phyloP scores from a whole-genome alignment of 2,329 filamentous ascomycete genomes.

The Trichoderma afroharzianum region DNA sequence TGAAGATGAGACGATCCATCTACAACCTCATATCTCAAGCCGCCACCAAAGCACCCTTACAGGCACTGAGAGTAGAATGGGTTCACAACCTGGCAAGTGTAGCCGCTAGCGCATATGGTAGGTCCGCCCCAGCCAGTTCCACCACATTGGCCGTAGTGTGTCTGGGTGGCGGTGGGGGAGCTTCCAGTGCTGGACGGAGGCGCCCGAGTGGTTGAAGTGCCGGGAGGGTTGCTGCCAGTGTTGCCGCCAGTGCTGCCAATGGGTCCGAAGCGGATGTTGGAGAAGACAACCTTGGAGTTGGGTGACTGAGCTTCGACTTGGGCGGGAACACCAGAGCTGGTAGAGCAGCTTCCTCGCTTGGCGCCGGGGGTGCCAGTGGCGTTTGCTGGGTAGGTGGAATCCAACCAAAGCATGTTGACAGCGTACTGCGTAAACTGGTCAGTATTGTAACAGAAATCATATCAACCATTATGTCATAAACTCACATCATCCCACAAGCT shows the following conservation, averaged over 20 bases:
- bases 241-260: constrained; percentile 47
- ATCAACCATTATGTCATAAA: background rate
- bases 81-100: constrained; percentile 37
- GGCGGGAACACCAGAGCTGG: constrained; percentile 48
- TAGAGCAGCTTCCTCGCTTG: constrained; percentile 52
- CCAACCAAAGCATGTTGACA: constrained; percentile 71
- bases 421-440: constrained; percentile 40
- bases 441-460: background rate
- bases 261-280: constrained; percentile 56
- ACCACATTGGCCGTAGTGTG: constrained; percentile 38
- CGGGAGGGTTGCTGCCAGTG: constrained; percentile 19
- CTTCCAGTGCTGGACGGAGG: background rate
- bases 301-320: constrained; percentile 46
- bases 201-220: background rate
- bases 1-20: background rate
- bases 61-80: constrained; percentile 42
- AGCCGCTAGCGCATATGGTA: constrained; percentile 33
- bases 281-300: constrained; percentile 52
- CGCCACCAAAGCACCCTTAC: constrained; percentile 22
- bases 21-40: background rate
- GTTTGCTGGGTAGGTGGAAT: constrained; percentile 58
- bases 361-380: constrained; percentile 42
- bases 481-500: constrained; percentile 58
- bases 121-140: constrained; percentile 35
- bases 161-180: constrained; percentile 2